Evolutionary conservation across 2,329 filamentous ascomycete species (phyloP).

Genomic region (Chalaropsis thielavioides): DNA sequence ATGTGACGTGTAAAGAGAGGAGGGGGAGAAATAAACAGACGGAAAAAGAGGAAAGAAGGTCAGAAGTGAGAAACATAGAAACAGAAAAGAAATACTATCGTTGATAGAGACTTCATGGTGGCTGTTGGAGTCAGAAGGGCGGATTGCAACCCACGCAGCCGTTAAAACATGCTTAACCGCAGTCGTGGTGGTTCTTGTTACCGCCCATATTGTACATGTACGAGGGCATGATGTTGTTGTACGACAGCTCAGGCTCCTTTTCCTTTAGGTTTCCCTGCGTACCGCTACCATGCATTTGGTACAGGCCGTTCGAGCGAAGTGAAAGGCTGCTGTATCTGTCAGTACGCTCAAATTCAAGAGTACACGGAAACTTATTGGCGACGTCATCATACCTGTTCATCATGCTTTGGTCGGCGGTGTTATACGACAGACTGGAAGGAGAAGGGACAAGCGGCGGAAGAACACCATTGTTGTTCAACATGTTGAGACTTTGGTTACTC

Average conservation of each 20-base stretch:
- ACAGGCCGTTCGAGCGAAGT: neutral
- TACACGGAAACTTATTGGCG: neutral
- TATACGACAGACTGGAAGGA: neutral
- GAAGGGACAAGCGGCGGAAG: neutral
- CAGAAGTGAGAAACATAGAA: neutral
- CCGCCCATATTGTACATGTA: neutral
- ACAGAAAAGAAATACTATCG: too few relatives aligned
- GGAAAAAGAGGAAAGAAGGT: neutral
- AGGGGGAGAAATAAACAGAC: neutral
- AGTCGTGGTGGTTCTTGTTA: neutral
- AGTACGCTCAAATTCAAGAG: neutral
- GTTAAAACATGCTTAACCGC: neutral
- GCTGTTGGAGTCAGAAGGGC: neutral
- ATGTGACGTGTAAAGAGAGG: neutral
- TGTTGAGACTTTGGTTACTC: neutral
- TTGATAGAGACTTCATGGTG: neutral
- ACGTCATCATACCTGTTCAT: slow-evolving; percentile 7
- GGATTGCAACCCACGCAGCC: neutral
- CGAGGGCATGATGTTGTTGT: slow-evolving; percentile 1
- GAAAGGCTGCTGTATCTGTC: neutral
- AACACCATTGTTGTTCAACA: neutral
- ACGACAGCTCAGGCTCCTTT: neutral
- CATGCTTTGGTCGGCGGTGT: slow-evolving; percentile 7
- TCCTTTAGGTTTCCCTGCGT: neutral
- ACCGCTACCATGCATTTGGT: neutral